Conservation (phyloP, 768 basidiomycete genomes). For the Cystofilobasidium bisporidii region DNA sequence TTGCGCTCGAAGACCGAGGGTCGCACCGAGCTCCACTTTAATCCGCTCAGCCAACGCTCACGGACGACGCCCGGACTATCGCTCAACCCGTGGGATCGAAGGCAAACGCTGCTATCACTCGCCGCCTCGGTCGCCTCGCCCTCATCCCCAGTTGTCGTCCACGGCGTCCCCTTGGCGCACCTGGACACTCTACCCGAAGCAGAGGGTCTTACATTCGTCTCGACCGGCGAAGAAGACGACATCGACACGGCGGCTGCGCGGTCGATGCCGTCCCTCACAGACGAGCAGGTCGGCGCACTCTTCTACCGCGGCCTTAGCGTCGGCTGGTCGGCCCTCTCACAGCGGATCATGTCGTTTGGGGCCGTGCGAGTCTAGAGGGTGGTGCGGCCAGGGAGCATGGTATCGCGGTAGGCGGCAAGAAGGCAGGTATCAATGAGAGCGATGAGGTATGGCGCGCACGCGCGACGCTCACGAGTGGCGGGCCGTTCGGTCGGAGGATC, state of each 20-base stretch:
- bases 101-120: background rate
- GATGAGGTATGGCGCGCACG: too few species aligned
- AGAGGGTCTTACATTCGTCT: background rate
- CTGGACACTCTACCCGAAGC: background rate
- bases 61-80: conserved; percentile 11
- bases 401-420: too few species aligned
- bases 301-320: background rate
- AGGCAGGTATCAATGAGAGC: too few species aligned
- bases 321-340: background rate
- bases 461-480: too few species aligned
- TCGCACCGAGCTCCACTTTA: background rate
- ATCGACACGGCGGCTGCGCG: background rate
- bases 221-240: background rate
- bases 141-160: background rate
- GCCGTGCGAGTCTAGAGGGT: background rate
- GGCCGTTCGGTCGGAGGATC: too few species aligned
- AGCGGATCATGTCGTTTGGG: background rate
- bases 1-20: background rate
- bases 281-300: conserved; percentile 1
- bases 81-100: conserved; percentile 16
- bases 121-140: background rate
- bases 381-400: too few species aligned
- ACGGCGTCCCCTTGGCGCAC: background rate
- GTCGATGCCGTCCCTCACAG: background rate
- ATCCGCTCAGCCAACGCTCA: background rate